Percentiles rank a stretch among this genome's conserved stretches.
Evolutionary conservation across 164 flowering plant species (phyloP).

Genomic region (Vitis cinerea): DNA sequence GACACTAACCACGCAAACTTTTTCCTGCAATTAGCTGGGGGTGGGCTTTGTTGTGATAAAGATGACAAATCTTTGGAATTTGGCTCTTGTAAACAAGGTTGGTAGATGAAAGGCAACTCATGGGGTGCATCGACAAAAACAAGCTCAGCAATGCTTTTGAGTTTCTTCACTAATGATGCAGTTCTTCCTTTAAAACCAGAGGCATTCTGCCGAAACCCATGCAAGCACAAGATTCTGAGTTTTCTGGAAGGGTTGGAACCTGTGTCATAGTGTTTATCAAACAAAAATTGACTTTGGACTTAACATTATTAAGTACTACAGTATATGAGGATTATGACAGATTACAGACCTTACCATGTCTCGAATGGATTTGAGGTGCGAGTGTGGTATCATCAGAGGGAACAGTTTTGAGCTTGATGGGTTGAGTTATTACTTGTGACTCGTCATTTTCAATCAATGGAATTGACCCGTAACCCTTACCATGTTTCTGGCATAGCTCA

Average conservation of each 20-base stretch:
- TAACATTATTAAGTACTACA: no score
- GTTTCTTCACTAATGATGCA: constrained; percentile 85
- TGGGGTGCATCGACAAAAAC: constrained; percentile 86
- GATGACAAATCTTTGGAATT: constrained; percentile 1
- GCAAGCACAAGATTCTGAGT: constrained; percentile 84
- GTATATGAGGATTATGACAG: constrained; percentile 6
- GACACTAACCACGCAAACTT: constrained; percentile 83
- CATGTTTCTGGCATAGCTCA: constrained; percentile 78
- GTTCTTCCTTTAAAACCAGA: constrained; percentile 89
- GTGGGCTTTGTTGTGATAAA: constrained; percentile 26
- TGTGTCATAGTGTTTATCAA: constrained; percentile 14
- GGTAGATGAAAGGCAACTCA: constrained; percentile 77
- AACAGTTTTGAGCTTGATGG: constrained; percentile 23
- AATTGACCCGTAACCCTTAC: constrained; percentile 29
- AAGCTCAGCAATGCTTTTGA: constrained; percentile 72
- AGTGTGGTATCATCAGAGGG: constrained; percentile 13
- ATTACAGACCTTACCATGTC: constrained; percentile 67
- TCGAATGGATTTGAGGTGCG: constrained; percentile 16
- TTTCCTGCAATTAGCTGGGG: constrained; percentile 53
- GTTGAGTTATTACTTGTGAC: constrained; percentile 6
- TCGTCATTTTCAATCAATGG: constrained; percentile 10
- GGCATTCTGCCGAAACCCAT: constrained; percentile 97
- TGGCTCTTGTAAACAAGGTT: constrained; percentile 26
- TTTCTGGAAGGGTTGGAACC: constrained; percentile 44
- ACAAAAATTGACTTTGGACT: no score